Evolutionary conservation across 1,284 basidiomycete species (phyloP).

Genomic region (Bondarzewia mesenterica): DNA sequence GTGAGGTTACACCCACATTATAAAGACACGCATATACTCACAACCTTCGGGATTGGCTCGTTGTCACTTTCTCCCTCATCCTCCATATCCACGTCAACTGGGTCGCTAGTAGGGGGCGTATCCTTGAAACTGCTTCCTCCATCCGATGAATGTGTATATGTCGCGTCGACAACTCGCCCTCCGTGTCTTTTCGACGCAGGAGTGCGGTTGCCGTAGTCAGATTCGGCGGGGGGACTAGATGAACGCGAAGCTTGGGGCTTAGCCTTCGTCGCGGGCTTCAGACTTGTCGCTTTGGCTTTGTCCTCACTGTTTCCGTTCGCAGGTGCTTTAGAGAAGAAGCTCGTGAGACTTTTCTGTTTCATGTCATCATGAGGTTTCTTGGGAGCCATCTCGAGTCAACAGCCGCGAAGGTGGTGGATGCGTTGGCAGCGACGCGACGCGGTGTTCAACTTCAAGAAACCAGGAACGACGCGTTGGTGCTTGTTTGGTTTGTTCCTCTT

Average conservation of each 20-base stretch:
- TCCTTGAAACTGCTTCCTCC: slow-evolving; percentile 37
- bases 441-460: no score
- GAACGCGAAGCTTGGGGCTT: neutral
- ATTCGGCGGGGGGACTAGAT: slow-evolving; percentile 16
- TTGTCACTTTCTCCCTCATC: slow-evolving; percentile 26
- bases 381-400: neutral
- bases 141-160: slow-evolving; percentile 40
- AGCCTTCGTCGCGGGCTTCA: neutral
- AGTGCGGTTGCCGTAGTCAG: slow-evolving; percentile 18
- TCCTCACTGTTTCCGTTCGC: slow-evolving; percentile 17
- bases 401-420: neutral
- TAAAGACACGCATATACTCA: slow-evolving; percentile 3
- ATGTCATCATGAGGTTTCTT: neutral
- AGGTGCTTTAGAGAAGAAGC: slow-evolving; percentile 51
- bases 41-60: slow-evolving; percentile 24
- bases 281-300: neutral
- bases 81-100: slow-evolving; percentile 66
- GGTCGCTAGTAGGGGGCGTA: slow-evolving; percentile 70
- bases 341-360: slow-evolving; percentile 70
- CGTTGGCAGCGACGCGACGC: neutral
- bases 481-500: neutral
- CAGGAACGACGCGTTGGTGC: neutral
- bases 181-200: slow-evolving; percentile 19
- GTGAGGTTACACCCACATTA: neutral
- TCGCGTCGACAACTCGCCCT: slow-evolving; percentile 21